Evolutionary conservation across 345 rosid species (phyloP).

Genomic region (Populus alba): DNA sequence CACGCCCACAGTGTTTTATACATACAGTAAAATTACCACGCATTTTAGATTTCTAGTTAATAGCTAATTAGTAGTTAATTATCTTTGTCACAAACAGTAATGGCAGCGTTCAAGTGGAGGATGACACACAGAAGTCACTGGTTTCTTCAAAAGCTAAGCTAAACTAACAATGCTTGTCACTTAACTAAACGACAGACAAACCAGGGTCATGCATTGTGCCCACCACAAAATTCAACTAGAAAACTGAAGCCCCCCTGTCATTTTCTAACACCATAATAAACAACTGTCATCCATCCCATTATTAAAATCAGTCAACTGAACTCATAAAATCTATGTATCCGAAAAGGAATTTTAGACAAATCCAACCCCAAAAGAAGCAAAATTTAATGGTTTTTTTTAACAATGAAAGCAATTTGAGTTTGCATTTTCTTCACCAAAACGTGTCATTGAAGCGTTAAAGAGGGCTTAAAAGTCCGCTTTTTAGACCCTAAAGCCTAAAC

Average conservation of each 20-base stretch:
- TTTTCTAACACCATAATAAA: constrained; percentile 2
- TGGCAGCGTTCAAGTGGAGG: too few species aligned
- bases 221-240: neutral
- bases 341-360: neutral
- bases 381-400: neutral
- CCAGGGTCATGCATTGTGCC: neutral
- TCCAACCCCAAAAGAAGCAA: neutral
- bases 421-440: neutral
- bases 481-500: neutral
- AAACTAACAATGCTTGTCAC: neutral
- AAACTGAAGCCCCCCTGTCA: neutral
- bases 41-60: too few species aligned
- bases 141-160: neutral
- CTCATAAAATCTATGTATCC: neutral
- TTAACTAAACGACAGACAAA: constrained; percentile 6
- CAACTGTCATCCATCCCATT: constrained; percentile 14
- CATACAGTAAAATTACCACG: too few species aligned
- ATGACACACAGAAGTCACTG: too few species aligned
- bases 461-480: constrained; percentile 22
- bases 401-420: neutral
- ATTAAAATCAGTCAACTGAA: neutral
- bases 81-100: too few species aligned
- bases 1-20: too few species aligned
- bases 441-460: neutral
- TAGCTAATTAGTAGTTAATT: too few species aligned